A percentile compares a stretch with the other conserved stretches of the same genome.
These are phyloP conservation scores for Rhodotorula sphaerocarpa DNA, from an alignment of 768 basidiomycete genomes.

Conservation along the genomic window DNA sequence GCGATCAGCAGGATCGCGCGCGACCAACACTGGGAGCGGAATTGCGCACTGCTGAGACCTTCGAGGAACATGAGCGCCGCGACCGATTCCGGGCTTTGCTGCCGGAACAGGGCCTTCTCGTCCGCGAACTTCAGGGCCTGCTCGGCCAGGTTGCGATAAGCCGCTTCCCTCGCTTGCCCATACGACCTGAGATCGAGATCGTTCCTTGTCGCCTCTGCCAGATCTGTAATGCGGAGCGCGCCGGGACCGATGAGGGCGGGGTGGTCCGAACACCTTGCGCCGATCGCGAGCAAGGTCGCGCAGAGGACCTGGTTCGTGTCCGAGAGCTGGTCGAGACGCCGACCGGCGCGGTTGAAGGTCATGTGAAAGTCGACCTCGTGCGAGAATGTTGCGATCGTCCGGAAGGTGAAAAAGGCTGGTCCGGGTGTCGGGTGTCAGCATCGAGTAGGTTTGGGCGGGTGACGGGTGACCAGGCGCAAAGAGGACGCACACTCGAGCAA, in stretches of 20 bases:
- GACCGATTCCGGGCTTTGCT: background rate
- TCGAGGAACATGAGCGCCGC: slow-evolving; percentile 8
- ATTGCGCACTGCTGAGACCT: background rate
- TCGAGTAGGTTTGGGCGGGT: no score
- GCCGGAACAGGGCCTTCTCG: background rate
- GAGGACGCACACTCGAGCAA: background rate
- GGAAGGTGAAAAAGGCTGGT: slow-evolving; percentile 1
- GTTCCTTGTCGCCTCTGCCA: background rate
- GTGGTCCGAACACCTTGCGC: slow-evolving; percentile 7
- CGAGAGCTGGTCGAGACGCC: background rate
- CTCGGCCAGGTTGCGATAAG: background rate
- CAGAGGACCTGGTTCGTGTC: slow-evolving; percentile 3
- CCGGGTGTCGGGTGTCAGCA: accelerated
- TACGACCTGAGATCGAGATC: background rate
- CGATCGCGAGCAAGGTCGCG: background rate
- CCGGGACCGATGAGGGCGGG: background rate
- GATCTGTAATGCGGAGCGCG: background rate
- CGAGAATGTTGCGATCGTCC: background rate
- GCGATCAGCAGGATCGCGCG: no score
- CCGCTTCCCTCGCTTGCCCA: background rate
- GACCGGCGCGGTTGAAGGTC: background rate
- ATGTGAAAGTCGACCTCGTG: background rate
- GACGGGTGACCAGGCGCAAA: background rate
- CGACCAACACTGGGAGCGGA: no score
- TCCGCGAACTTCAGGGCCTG: slow-evolving; percentile 5